Evolutionary conservation across 1,139 yeast species (phyloP), one percentile per base, ranked within the genome.

Genomic region (Blastobotrys capitulatus): DNA sequence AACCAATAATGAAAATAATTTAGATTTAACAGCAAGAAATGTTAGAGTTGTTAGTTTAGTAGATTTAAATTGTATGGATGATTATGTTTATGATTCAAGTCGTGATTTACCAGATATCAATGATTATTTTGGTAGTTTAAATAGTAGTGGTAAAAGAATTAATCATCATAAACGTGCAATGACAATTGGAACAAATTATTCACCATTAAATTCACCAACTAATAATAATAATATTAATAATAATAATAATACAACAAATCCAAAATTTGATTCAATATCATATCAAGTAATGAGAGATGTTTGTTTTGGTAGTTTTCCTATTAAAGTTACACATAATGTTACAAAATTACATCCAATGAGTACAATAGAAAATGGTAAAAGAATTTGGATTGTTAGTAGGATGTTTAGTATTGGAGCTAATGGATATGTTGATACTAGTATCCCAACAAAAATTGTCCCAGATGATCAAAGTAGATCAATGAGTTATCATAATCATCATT

Each of bases 311-410:
- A 51, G 55, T 27, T 50, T 63, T 4, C 61, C 64, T 12, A 51
- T 60, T 38, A 42, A 53, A 42, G 56, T 60, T 40, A 38, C 51
- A 1, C 52, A 51, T 13, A 52, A 57, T 4, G 46, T 60, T 26
- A 60, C 63, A 13, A 61, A 61, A 46, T 49, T 59, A 27, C 64
- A 61, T 38, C 60, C 61, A 9, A 35, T 61, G 25, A 57, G 58
- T 8, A 46, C 40, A 12, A 37, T 39, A 22, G 20, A 35, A 7
- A 13, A 27, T 19, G 40, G 44, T 19, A 34, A 42, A 29, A 48
- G 48, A 6, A 49, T 57, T 13, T 57, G 60, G 60, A 48, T 59
- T 16, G 60, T 58, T 10, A 54, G 60, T 9, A 46, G 57, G 34
- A 35, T 58, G 25, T 59, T 59, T 46, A 57, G 57, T 41, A 52